phyloP scores from a whole-genome alignment of 371 early-diverging fungal genomes.

The Thermomucor indicae-seudaticae region DNA sequence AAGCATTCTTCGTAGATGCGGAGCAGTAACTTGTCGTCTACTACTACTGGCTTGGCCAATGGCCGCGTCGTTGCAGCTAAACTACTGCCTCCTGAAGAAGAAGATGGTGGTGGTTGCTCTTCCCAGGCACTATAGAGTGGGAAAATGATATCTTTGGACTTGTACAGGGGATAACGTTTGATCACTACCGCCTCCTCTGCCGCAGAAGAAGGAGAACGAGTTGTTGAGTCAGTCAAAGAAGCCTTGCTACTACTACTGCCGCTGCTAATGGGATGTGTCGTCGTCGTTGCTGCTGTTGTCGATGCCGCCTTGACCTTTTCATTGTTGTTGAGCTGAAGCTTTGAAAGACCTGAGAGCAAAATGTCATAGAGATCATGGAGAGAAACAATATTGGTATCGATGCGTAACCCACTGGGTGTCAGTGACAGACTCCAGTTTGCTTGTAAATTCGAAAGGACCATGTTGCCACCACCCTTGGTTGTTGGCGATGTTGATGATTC shows the following conservation, averaged over 20 bases:
- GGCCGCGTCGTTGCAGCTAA: background rate
- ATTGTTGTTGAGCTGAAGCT: constrained; percentile 1
- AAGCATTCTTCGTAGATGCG: constrained; percentile 24
- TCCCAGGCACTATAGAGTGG: constrained; percentile 50
- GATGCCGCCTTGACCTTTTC: background rate
- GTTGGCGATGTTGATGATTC: background rate
- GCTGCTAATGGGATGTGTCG: too few species aligned
- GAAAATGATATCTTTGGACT: constrained; percentile 28
- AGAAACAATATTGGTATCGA: constrained; percentile 41
- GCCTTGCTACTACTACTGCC: too few species aligned
- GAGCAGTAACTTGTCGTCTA: constrained; percentile 5
- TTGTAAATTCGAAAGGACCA: too few species aligned
- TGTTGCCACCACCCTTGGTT: background rate
- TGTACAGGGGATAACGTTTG: constrained; percentile 34
- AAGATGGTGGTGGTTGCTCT: too few species aligned
- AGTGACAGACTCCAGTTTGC: constrained; percentile 39
- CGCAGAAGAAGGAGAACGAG: constrained; percentile 1
- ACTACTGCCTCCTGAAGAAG: constrained; percentile 7
- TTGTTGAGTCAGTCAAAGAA: too few species aligned
- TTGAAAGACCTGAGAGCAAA: constrained; percentile 32
- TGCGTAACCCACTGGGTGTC: constrained; percentile 33
- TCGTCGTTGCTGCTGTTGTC: background rate
- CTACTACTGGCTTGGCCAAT: background rate
- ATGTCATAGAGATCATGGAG: constrained; percentile 38
- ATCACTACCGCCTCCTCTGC: constrained; percentile 23